Evolutionary conservation across 106 monocot species (phyloP), one percentile per base, ranked within the genome.

Genomic region (Dioscorea alata): DNA sequence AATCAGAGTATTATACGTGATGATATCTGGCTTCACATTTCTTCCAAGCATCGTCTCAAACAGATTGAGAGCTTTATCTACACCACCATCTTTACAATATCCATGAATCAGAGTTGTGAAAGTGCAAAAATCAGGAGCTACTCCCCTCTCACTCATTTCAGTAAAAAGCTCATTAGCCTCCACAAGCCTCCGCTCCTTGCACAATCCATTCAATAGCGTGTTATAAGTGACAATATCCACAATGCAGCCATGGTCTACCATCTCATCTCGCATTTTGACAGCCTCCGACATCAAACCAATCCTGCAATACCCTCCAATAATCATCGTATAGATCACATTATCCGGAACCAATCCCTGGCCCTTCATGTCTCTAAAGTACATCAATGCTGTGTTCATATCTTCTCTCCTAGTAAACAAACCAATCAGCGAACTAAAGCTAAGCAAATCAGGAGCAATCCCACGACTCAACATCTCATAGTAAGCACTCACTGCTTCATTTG

Each of bases 151-250:
- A 19, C 65, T 49, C 90, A 93, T 92, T 74, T 87, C 90, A 74
- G 22, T 33, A 9, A 93, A 87, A 50, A 99, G 75, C 16, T 58
- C 59, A 65, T 85, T 73, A 33, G 92, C 97, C 70, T 93, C 97
- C 0, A 66, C 35, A 32, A 99, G 34, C 76, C 66, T 85, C 31
- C 71, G 66, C 60, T 87, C 79, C 64, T 81, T 92, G 64, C 87
- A 89, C 63, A 92, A 35, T 0, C 97, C 92, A 75, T 88, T 90
- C 72, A 99, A 73, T 50, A 93, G 72, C 20, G 87, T 85, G 65
- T 93, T 99, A 72, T 85, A 99, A 23, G 92, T 93, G 34, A 99
- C 87, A 23, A 85, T 58, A 83, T 99, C 92, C 24, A 80, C 89
- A 60, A 64, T 3, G 50, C 86, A 89, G 15, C 92, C 87, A 76